Base-by-base conservation (phyloP, 2,329 filamentous ascomycete genomes). In the Arthrobotrys iridis region DNA sequence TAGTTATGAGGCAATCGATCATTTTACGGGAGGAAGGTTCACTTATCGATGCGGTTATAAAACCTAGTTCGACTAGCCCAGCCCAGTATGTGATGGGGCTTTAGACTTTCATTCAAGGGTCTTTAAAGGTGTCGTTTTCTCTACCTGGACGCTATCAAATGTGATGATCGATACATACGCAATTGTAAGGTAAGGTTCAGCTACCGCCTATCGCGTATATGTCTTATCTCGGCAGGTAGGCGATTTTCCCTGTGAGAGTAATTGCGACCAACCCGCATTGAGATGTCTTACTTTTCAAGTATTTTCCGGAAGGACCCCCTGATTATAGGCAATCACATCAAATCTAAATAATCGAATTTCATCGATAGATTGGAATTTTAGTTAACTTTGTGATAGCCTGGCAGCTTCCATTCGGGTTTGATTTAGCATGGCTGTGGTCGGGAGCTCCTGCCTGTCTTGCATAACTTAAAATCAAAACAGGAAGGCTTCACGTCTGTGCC, bases 141-240 rank as follows among this genome's bases (percentile, higher is more conserved):
- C 48, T 48, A 50, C 48, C 63, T 55, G 26, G 22, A 41, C 45
- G 35, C 48, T 48, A 55, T 15, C 20, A 30, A 11, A 62, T 37
- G 35, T 8, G 15, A n/a, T n/a, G 35, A 62, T 35, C 10, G 55
- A 30, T 45, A 33, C 11, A 43, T 18, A 55, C 22, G 15, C 59
- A 5, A 35, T 15, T 28, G 10, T 22, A 24, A 22, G 22, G 24
- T 15, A 30, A 48, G 8, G 26, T n/a, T n/a, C 26, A 72, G 30
- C 50, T 60, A 73, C 60, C 52, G 52, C 60, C 43, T 24, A 28
- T 73, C 68, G 68, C 60, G 35, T 73, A 60, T 13, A 30, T 59
- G 50, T 60, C 68, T 65, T 35, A 59, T 73, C 60, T 50, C 68
- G 52, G 68, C 35, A 66, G 50, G 68, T 64, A 73, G 59, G 52